Evolutionary conservation across 768 basidiomycete genomes (phyloP).

Genomic region (Pleurotus cornucopiae): DNA sequence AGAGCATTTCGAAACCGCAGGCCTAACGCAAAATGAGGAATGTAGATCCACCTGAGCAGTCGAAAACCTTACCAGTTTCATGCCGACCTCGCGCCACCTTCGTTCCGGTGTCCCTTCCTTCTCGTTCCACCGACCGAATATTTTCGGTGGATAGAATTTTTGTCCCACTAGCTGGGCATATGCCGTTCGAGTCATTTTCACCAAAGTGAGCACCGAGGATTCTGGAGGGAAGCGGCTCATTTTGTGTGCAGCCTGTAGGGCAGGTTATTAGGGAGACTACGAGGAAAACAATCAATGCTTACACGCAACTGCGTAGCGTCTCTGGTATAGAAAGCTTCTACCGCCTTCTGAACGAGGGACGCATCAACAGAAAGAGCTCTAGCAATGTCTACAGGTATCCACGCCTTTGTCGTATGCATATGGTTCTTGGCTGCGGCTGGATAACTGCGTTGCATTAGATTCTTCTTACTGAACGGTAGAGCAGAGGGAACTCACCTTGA

Average conservation of each 20-base stretch:
- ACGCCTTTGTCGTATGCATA: constrained; percentile 73
- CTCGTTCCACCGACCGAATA: constrained; percentile 75
- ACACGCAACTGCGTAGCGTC: constrained; percentile 89
- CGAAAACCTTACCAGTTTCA: constrained; percentile 75
- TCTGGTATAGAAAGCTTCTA: constrained; percentile 93
- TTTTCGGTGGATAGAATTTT: constrained; percentile 86
- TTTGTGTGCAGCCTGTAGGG: constrained; percentile 68
- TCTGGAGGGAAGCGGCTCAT: constrained; percentile 89
- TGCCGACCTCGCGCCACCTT: constrained; percentile 81
- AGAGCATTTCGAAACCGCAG: constrained; percentile 96
- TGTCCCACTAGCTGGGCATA: constrained; percentile 94
- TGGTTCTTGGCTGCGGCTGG: constrained; percentile 62
- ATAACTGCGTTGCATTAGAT: constrained; percentile 44
- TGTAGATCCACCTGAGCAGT: neutral
- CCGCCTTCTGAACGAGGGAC: constrained; percentile 76
- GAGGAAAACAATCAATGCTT: constrained; percentile 21
- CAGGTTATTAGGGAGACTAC: neutral
- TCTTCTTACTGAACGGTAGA: constrained; percentile 1
- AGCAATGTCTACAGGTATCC: constrained; percentile 77
- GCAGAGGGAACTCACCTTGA: constrained; percentile 40
- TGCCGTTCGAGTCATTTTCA: constrained; percentile 83
- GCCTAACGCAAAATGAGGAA: constrained; percentile 41
- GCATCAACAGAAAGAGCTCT: constrained; percentile 62
- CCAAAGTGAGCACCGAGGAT: constrained; percentile 52
- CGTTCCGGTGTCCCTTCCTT: constrained; percentile 60